Base-by-base conservation (phyloP, 495 filamentous ascomycete genomes). In the Lasiosphaeria ovina region DNA sequence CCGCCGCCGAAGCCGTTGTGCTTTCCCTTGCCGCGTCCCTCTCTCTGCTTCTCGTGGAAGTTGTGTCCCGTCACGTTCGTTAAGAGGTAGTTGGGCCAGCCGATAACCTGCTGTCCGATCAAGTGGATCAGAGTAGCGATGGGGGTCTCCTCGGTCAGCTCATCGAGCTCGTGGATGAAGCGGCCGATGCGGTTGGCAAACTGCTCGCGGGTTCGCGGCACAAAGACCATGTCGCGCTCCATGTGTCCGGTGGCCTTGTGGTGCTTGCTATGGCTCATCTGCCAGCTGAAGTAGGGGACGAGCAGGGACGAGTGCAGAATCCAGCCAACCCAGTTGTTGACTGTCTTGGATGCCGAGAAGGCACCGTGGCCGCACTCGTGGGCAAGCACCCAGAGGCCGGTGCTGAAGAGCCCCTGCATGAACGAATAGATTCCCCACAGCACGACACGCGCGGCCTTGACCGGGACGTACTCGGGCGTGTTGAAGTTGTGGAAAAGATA, bases 161-260 rank as follows among this genome's bases (percentile, higher is more conserved):
- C 94, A 50, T 82, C 72, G 54, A 98, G 74, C 72, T 97, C 90
- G 71, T 96, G 88, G 55, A 83, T 76, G 57, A 90, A 63, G 61
- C 79, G 81, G 66, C 90, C 90, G 59, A 91, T 62, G 49, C 85
- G 85, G 53, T 79, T 83, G 36, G 90, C 89, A 65, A 88, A 89
- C 71, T 87, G 72, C 52, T 91, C 83, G 40, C 92, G 85, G 59
- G 90, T 92, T 79, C 89, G 90, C 40, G 94, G 94, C 3, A 96
- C 81, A 77, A 97, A 97, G 60, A 97, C 94, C 92, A 97, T 97
- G 76, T 98, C 94, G 66, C 92, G 90, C 72, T 93, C 91, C 66
- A 98, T 80, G 82, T 98, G 83, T 61, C 92, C 94, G 45, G 94
- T 98, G 53, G 92, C 91, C 81, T 97, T 93, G 83, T 96, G 91